A percentile compares a stretch with the other conserved stretches of the same genome.
These are phyloP conservation scores for Rhodamnia argentea DNA, from an alignment of 345 rosid species.

Conservation along the genomic window DNA sequence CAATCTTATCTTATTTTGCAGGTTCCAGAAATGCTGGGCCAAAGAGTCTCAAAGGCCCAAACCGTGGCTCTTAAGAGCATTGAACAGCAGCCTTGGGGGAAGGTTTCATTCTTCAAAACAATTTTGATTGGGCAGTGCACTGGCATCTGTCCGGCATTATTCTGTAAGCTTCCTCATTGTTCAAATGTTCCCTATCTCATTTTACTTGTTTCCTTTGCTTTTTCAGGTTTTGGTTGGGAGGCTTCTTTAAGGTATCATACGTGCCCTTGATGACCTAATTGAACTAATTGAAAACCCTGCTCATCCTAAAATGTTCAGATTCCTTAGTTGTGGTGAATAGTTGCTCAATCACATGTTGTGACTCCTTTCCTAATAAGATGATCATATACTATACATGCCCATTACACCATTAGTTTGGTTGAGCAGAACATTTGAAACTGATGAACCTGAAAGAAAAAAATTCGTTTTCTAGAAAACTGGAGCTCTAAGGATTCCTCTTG, in stretches of 20 bases:
- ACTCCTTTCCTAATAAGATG: background rate
- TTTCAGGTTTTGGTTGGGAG: constrained; percentile 85
- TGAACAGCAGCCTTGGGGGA: constrained; percentile 74
- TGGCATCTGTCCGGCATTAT: background rate
- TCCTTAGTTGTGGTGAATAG: background rate
- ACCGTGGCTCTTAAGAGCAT: constrained; percentile 84
- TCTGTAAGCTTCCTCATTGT: background rate
- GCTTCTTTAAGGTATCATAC: constrained; percentile 64
- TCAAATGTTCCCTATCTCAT: background rate
- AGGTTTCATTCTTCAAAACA: constrained; percentile 26
- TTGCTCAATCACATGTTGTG: background rate
- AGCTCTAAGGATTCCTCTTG: background rate
- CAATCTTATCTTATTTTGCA: constrained; percentile 8
- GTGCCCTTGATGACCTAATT: background rate
- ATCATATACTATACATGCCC: too few species aligned
- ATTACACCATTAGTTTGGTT: background rate
- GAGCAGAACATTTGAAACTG: background rate
- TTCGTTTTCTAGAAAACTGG: background rate
- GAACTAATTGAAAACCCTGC: background rate
- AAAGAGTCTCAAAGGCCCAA: constrained; percentile 54
- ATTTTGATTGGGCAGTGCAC: background rate
- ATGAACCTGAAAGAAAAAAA: background rate
- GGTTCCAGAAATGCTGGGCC: constrained; percentile 75
- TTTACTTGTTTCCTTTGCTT: background rate
- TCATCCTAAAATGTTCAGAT: background rate